These are phyloP conservation scores for Pseudevernia furfuracea DNA, from an alignment of 495 filamentous ascomycete species.

Conservation along the genomic window DNA sequence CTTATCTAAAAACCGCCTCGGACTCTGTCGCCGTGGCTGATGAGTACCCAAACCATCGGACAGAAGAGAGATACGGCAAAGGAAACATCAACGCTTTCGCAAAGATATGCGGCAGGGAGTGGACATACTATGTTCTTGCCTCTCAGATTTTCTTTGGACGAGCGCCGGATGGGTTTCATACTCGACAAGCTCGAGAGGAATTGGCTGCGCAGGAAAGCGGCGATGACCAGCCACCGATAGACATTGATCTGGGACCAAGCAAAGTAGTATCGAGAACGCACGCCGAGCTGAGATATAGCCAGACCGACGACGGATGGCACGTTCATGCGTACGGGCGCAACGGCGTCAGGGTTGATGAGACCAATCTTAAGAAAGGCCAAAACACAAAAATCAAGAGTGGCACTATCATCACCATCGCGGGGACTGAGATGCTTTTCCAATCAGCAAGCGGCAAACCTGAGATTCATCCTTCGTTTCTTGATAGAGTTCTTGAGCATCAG, in stretches of 20 bases:
- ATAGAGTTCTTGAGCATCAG: conserved; percentile 33
- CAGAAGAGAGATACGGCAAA: conserved; percentile 56
- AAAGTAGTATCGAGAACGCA: conserved; percentile 87
- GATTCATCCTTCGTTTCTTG: conserved; percentile 51
- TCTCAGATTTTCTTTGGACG: conserved; percentile 78
- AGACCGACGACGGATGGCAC: conserved; percentile 63
- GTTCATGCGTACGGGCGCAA: conserved; percentile 84
- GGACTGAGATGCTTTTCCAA: conserved; percentile 97
- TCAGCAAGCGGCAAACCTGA: conserved; percentile 57
- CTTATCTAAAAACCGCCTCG: conserved; percentile 53
- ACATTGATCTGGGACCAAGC: conserved; percentile 89
- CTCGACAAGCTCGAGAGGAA: conserved; percentile 38
- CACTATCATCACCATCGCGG: conserved; percentile 80
- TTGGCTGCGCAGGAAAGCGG: conserved; percentile 38
- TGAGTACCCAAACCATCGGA: conserved; percentile 56
- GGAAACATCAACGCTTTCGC: conserved; percentile 82
- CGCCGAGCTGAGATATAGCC: conserved; percentile 76
- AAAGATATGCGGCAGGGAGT: conserved; percentile 82
- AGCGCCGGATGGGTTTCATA: conserved; percentile 49
- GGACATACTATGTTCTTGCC: conserved; percentile 88
- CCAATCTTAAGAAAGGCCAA: conserved; percentile 54
- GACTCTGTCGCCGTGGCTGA: conserved; percentile 59
- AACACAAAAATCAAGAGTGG: conserved; percentile 66
- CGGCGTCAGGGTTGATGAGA: conserved; percentile 72
- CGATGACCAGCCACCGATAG: conserved; percentile 48